Evolutionary conservation across 2,329 filamentous ascomycete genomes (phyloP), one percentile per base, ranked within the genome.

Genomic region (Anthostomella pinea): DNA sequence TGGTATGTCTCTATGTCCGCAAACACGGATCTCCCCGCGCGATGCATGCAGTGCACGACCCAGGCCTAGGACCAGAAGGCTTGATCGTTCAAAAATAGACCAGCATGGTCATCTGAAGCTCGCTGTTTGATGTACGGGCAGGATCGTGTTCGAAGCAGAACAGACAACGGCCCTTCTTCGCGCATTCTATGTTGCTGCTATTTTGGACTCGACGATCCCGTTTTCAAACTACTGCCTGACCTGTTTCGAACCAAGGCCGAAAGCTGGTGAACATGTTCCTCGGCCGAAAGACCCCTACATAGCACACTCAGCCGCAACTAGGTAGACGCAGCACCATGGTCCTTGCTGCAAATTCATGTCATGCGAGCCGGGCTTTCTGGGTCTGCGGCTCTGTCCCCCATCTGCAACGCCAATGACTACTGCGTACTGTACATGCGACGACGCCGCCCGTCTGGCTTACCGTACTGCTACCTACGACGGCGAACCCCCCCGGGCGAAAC

Each of bases 51-150:
- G 15, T 6, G n/a, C n/a, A n/a, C n/a, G n/a, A n/a, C n/a, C n/a
- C 6, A 25, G n/a, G 20, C 22, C 23, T 16, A 30, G 22, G 10
- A n/a, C n/a, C n/a, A n/a, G n/a, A n/a, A n/a, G n/a, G n/a, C n/a
- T n/a, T n/a, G n/a, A n/a, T n/a, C n/a, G 27, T 27, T 26, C 30
- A 43, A 43, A 35, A 36, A 41, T 35, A 42, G 45, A 31, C 17
- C 32, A 26, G 17, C 6, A 17, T 5, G 20, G 11, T 14, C 13
- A 16, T 30, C n/a, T 28, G 24, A 37, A 13, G 31, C 27, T 29
- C 11, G 27, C 4, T 9, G 11, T 29, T 26, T 33, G 30, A 25
- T 33, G 30, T 20, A 15, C 30, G 11, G 25, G 25, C 17, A 27
- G 25, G 25, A 27, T 27, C 25, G 17, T 22, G 30, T 25, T 17